These are phyloP conservation scores for Mycena metata DNA, from an alignment of 768 basidiomycete genomes.

Conservation along the genomic window DNA sequence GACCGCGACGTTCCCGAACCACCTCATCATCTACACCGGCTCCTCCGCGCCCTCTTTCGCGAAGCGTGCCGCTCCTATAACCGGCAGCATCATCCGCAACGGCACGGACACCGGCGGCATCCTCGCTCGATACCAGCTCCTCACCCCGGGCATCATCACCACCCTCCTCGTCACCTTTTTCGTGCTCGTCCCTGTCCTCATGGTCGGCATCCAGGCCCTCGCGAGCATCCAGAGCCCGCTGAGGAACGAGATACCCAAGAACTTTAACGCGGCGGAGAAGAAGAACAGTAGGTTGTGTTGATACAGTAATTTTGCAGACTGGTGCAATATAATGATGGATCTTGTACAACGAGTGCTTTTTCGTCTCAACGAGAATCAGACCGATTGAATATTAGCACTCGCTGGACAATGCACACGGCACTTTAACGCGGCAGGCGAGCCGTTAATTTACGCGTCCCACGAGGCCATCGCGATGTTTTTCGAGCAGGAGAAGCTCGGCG, in stretches of 20 bases:
- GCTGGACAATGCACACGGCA: background rate
- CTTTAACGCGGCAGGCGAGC: background rate
- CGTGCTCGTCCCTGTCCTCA: slow-evolving; percentile 74
- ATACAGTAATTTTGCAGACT: too few relatives aligned
- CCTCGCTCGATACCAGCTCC: slow-evolving; percentile 79
- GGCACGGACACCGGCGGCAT: slow-evolving; percentile 68
- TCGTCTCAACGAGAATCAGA: too few relatives aligned
- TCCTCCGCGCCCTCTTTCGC: slow-evolving; percentile 54
- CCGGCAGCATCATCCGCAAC: slow-evolving; percentile 46
- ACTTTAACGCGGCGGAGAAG: slow-evolving; percentile 77
- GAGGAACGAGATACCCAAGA: slow-evolving; percentile 73
- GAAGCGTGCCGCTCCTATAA: slow-evolving; percentile 50
- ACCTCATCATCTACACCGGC: slow-evolving; percentile 78
- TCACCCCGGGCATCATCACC: slow-evolving; percentile 81
- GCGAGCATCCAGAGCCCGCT: slow-evolving; percentile 82
- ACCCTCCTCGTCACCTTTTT: slow-evolving; percentile 58
- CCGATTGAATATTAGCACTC: too few relatives aligned
- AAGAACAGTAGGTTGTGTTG: slow-evolving; percentile 57
- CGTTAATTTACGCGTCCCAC: slow-evolving; percentile 7
- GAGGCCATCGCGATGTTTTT: slow-evolving; percentile 11
- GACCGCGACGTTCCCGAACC: slow-evolving; percentile 64
- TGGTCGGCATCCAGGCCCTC: slow-evolving; percentile 74
- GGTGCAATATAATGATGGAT: too few relatives aligned
- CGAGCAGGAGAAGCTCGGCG: slow-evolving; percentile 13
- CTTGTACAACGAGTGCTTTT: too few relatives aligned